A percentile compares a stretch with the other conserved stretches of the same genome.
These are phyloP conservation scores for Fusarium nematophilum DNA, from an alignment of 2,329 filamentous ascomycete genomes.

Conservation along the genomic window DNA sequence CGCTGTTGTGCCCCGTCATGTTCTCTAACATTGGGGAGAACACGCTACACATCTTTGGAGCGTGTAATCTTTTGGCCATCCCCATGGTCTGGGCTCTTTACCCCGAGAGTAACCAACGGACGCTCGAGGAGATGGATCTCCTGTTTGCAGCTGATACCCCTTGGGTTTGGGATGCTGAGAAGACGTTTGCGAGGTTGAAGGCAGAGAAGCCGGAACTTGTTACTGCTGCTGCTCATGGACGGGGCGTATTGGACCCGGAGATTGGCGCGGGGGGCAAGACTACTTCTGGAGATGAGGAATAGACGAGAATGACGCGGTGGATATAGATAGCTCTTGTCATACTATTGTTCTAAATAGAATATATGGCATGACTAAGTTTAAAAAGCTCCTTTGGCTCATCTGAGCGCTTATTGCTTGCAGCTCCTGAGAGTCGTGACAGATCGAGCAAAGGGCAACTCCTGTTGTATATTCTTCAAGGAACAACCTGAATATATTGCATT, in stretches of 20 bases:
- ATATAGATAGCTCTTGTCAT: too few relatives aligned
- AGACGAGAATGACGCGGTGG: too few relatives aligned
- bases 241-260: constrained; percentile 22
- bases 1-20: constrained; percentile 50
- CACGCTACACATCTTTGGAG: constrained; percentile 79
- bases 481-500: too few relatives aligned
- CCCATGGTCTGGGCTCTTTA: constrained; percentile 80
- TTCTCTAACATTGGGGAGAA: constrained; percentile 74
- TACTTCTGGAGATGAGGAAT: constrained; percentile 10
- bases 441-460: too few relatives aligned
- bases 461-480: too few relatives aligned
- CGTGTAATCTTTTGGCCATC: constrained; percentile 72
- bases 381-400: too few relatives aligned
- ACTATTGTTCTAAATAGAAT: too few relatives aligned
- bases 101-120: constrained; percentile 79
- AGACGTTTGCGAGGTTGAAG: constrained; percentile 71
- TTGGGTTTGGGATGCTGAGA: constrained; percentile 79
- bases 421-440: too few relatives aligned
- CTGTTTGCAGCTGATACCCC: constrained; percentile 74
- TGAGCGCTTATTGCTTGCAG: too few relatives aligned
- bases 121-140: constrained; percentile 80
- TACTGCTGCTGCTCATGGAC: constrained; percentile 5
- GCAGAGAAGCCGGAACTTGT: constrained; percentile 64
- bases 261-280: constrained; percentile 3
- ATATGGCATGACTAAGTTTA: too few relatives aligned